A percentile compares a stretch with the other conserved stretches of the same genome.
These are phyloP conservation scores for Calonectria crousiana DNA, from an alignment of 2,329 filamentous ascomycete genomes.

Conservation along the genomic window DNA sequence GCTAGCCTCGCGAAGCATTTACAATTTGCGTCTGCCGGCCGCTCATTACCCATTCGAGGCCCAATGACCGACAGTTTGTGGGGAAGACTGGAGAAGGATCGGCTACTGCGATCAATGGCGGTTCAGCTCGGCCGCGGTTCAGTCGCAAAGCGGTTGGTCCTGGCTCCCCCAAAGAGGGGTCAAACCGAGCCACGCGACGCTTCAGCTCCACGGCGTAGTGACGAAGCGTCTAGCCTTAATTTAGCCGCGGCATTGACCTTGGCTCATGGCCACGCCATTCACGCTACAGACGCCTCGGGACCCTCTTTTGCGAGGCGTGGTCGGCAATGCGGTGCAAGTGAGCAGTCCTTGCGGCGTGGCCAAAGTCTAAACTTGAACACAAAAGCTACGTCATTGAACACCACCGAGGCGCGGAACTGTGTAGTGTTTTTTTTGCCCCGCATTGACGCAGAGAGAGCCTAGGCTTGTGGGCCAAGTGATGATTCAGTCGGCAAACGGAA, in stretches of 20 bases:
- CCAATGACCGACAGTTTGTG: background rate
- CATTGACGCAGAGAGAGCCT: background rate
- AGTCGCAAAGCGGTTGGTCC: background rate
- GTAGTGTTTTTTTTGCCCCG: background rate
- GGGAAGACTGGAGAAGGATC: background rate
- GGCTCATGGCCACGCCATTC: background rate
- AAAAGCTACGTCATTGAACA: background rate
- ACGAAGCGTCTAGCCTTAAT: background rate
- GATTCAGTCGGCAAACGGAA: background rate
- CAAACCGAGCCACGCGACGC: background rate
- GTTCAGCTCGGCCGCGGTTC: background rate
- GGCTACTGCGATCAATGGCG: background rate
- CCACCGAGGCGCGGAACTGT: too few species aligned
- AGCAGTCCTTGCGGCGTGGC: background rate
- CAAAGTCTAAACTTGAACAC: background rate
- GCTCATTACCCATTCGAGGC: background rate
- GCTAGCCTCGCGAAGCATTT: background rate
- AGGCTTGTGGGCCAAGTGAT: background rate
- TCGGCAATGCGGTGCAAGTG: background rate
- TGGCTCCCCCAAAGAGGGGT: background rate
- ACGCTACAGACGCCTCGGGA: background rate
- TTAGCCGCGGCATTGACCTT: background rate
- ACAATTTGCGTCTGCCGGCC: background rate
- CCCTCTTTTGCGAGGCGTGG: background rate
- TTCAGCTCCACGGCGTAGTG: background rate